Evolutionary conservation across 306 rosid genomes (phyloP).

Genomic region (Glycyrrhiza uralensis): DNA sequence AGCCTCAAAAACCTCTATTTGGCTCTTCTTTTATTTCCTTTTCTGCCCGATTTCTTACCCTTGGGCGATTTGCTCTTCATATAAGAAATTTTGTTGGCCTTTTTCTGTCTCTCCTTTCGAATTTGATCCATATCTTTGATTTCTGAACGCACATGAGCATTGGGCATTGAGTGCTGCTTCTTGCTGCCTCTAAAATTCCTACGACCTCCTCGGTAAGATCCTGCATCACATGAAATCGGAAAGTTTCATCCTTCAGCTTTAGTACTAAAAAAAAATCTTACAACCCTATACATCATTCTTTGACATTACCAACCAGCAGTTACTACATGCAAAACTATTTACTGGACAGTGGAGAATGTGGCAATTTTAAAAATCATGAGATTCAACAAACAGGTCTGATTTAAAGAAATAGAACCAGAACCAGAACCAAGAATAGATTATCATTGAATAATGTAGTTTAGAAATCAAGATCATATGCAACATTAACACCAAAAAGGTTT

Average conservation of each 20-base stretch:
- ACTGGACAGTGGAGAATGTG: not conserved
- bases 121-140: conserved; percentile 81
- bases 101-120: conserved; percentile 78
- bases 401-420: not conserved
- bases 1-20: conserved; percentile 24
- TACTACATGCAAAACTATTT: not conserved
- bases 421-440: not conserved
- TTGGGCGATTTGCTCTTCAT: conserved; percentile 53
- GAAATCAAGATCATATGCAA: not conserved
- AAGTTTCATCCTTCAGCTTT: not conserved
- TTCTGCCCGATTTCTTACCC: conserved; percentile 57
- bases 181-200: conserved; percentile 42
- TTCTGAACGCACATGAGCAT: conserved; percentile 77
- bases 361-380: not conserved
- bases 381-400: not conserved
- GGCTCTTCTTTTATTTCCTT: conserved; percentile 51
- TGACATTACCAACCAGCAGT: not conserved
- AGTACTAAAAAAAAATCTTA: not conserved
- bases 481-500: not conserved
- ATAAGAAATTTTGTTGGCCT: conserved; percentile 47
- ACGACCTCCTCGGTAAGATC: conserved; percentile 36
- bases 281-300: not conserved
- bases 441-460: not conserved
- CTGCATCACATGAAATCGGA: conserved; percentile 33
- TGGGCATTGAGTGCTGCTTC: conserved; percentile 53